phyloP scores from a whole-genome alignment of 495 filamentous ascomycete genomes.

The Neurospora pannonica region DNA sequence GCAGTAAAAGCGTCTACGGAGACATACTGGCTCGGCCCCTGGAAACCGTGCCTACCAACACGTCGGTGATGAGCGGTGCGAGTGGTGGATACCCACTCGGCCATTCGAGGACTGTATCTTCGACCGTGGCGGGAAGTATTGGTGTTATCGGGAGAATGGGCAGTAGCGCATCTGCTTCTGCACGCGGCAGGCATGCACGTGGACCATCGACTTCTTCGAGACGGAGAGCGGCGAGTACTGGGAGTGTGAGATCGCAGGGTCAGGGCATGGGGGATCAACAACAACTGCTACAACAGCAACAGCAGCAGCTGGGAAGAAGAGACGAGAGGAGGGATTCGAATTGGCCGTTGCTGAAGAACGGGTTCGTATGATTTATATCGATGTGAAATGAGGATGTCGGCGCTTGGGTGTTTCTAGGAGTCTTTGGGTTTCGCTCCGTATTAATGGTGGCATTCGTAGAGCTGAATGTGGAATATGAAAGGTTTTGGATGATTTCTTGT shows the following conservation, averaged over 20 bases:
- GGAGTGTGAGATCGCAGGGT: neutral
- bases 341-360: slow-evolving; percentile 3
- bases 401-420: no score
- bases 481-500: neutral
- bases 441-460: no score
- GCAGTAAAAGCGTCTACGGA: neutral
- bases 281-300: neutral
- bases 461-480: neutral
- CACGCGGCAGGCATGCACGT: neutral
- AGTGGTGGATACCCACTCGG: neutral
- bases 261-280: neutral
- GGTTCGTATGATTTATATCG: neutral
- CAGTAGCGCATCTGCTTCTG: neutral
- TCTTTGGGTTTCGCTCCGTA: no score
- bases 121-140: neutral
- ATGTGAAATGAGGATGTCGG: neutral
- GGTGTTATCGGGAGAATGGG: neutral
- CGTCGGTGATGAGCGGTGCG: neutral
- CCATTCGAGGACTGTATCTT: neutral
- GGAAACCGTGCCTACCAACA: neutral
- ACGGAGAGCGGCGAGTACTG: neutral
- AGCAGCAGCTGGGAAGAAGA: neutral
- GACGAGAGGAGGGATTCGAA: neutral
- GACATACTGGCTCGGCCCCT: slow-evolving; percentile 1
- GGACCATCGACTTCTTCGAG: neutral